phyloP scores from a whole-genome alignment of 1,284 basidiomycete species.

The Ustilago esculenta region DNA sequence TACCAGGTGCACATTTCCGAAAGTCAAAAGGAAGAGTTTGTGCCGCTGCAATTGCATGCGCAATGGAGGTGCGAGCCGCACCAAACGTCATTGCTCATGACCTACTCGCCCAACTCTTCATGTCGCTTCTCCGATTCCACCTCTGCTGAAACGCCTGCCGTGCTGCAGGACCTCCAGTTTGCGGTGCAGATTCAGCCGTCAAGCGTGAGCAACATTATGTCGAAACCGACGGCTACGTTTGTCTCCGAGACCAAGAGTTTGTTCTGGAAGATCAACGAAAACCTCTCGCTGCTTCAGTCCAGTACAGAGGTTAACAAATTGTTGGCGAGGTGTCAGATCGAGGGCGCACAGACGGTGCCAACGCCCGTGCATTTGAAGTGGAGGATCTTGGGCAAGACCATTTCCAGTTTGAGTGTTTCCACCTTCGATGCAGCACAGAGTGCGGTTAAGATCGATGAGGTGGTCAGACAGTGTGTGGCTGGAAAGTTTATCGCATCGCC shows the following conservation, averaged over 20 bases:
- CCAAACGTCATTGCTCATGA: conserved; percentile 71
- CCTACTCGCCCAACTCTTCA: conserved; percentile 67
- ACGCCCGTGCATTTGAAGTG: conserved; percentile 69
- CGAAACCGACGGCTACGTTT: conserved; percentile 70
- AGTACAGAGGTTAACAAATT: conserved; percentile 66
- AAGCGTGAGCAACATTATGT: conserved; percentile 70
- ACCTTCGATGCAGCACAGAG: not conserved
- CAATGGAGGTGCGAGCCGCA: conserved; percentile 70
- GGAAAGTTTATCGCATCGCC: conserved; percentile 47
- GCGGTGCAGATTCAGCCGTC: conserved; percentile 67
- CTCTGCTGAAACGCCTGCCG: not conserved
- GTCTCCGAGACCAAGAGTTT: conserved; percentile 66
- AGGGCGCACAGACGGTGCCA: conserved; percentile 60
- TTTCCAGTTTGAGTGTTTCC: conserved; percentile 23
- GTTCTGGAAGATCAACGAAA: conserved; percentile 67
- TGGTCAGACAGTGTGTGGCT: conserved; percentile 31
- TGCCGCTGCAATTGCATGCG: conserved; percentile 69
- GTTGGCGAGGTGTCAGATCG: conserved; percentile 69
- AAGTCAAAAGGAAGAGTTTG: conserved; percentile 59
- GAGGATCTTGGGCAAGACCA: conserved; percentile 66
- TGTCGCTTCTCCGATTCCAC: conserved; percentile 4
- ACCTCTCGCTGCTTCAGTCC: conserved; percentile 22
- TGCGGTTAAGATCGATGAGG: conserved; percentile 22
- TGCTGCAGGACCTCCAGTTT: conserved; percentile 66
- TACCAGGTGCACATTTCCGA: conserved; percentile 70